Conservation (phyloP, 1,139 yeast species). For the Geotrichum siamense region DNA sequence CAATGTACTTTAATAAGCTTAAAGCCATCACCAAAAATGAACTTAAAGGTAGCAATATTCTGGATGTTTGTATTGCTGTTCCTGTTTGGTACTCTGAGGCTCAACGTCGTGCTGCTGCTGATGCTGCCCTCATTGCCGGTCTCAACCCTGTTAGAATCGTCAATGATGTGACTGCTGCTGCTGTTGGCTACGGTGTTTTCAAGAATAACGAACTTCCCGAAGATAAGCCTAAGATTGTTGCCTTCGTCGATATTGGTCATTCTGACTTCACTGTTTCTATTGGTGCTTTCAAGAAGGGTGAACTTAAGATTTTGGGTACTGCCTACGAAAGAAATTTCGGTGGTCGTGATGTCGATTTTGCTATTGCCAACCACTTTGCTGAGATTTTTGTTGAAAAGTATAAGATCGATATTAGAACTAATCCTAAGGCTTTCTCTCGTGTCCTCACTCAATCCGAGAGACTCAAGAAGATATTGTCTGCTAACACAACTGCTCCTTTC, state of each 20-base stretch:
- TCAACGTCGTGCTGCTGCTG: slow-evolving; percentile 94
- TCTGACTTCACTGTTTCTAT: slow-evolving; percentile 88
- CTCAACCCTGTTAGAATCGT: slow-evolving; percentile 97
- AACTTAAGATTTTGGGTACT: slow-evolving; percentile 84
- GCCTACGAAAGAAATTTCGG: slow-evolving; percentile 96
- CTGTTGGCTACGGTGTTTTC: slow-evolving; percentile 98
- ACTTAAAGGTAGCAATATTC: slow-evolving; percentile 60
- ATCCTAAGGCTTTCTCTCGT: slow-evolving; percentile 94
- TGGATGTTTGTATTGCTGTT: slow-evolving; percentile 88
- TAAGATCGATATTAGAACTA: slow-evolving; percentile 84
- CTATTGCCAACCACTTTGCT: slow-evolving; percentile 92
- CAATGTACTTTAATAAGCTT: slow-evolving; percentile 90
- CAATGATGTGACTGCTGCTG: slow-evolving; percentile 96
- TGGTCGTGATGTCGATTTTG: slow-evolving; percentile 93
- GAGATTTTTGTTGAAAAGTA: slow-evolving; percentile 83
- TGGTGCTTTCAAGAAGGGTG: slow-evolving; percentile 93
- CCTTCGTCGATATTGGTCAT: slow-evolving; percentile 94
- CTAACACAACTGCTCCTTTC: slow-evolving; percentile 91
- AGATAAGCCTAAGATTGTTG: slow-evolving; percentile 82
- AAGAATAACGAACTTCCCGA: slow-evolving; percentile 90
- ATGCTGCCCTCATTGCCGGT: slow-evolving; percentile 93
- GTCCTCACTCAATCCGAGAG: slow-evolving; percentile 86
- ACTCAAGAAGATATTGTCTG: slow-evolving; percentile 92
- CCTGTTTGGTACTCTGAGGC: slow-evolving; percentile 97
- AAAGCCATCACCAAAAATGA: slow-evolving; percentile 75